phyloP scores from a whole-genome alignment of 495 filamentous ascomycete genomes.

The Friedmanniomyces simplex region DNA sequence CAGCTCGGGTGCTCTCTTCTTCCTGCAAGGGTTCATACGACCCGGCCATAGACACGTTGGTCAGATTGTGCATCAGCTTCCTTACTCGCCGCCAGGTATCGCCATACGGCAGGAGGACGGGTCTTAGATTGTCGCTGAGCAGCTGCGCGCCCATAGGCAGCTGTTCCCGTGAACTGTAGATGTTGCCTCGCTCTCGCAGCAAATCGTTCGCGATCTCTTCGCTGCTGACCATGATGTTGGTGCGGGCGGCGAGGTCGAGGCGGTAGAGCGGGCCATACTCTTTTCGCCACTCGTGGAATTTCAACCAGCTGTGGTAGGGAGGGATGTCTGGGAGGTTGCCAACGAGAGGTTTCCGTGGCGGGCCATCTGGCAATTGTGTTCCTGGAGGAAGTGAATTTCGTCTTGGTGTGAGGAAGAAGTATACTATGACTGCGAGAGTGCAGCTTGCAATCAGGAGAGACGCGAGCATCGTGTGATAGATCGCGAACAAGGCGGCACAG shows the following conservation, averaged over 20 bases:
- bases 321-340: conserved; percentile 26
- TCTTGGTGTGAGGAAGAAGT: neutral
- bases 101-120: conserved; percentile 14
- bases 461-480: neutral
- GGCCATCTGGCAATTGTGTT: conserved; percentile 1
- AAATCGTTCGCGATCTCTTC: conserved; percentile 38
- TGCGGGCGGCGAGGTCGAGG: conserved; percentile 25
- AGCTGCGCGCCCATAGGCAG: conserved; percentile 21
- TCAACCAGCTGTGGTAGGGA: conserved; percentile 31
- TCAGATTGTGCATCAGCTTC: conserved; percentile 26
- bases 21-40: conserved; percentile 24
- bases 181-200: conserved; percentile 30
- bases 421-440: neutral
- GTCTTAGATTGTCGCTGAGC: conserved; percentile 12
- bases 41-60: conserved; percentile 24
- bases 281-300: conserved; percentile 35
- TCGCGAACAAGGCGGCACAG: neutral
- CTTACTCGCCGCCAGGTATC: conserved; percentile 21
- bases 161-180: conserved; percentile 30
- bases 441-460: neutral
- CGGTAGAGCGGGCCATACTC: conserved; percentile 34
- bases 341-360: conserved; percentile 1
- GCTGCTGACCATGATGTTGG: conserved; percentile 29
- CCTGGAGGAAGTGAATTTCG: neutral
- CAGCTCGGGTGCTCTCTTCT: conserved; percentile 38